phyloP scores from a whole-genome alignment of 1,284 basidiomycete genomes.

The Apiotrichum akiyoshidainum region DNA sequence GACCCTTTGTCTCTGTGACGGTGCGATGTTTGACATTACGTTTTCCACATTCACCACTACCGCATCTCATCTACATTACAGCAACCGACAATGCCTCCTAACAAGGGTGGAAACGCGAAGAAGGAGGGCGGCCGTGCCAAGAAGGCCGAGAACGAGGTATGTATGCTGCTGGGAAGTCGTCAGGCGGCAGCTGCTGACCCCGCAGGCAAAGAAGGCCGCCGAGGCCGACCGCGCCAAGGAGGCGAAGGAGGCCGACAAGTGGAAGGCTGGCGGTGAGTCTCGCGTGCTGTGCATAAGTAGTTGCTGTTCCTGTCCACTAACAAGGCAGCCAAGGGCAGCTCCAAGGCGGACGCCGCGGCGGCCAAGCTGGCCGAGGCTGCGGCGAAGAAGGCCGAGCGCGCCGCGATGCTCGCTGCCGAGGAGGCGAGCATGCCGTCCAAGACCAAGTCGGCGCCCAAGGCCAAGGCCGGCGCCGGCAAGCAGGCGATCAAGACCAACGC shows the following conservation, averaged over 20 bases:
- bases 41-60: neutral
- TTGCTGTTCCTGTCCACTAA: too few relatives aligned
- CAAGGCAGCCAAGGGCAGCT: constrained; percentile 17
- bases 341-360: constrained; percentile 29
- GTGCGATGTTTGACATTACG: too few relatives aligned
- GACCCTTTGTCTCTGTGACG: too few relatives aligned
- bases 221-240: constrained; percentile 43
- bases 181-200: neutral
- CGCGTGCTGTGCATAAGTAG: neutral
- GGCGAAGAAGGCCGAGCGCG: constrained; percentile 55
- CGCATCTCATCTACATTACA: neutral
- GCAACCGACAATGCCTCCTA: constrained; percentile 64
- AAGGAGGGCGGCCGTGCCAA: constrained; percentile 82
- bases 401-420: constrained; percentile 67
- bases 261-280: constrained; percentile 66
- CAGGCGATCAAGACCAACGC: constrained; percentile 29
- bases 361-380: constrained; percentile 55
- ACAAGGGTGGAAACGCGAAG: constrained; percentile 76
- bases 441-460: constrained; percentile 55
- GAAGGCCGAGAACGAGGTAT: constrained; percentile 87
- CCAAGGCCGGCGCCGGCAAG: constrained; percentile 22
- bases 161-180: constrained; percentile 38
- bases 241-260: constrained; percentile 68
- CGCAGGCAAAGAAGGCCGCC: constrained; percentile 59
- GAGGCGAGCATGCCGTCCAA: constrained; percentile 67